Percentiles rank a stretch among this genome's conserved stretches.
Conservation (phyloP, 139 green algal species). For the Spirogloea muscicola region DNA sequence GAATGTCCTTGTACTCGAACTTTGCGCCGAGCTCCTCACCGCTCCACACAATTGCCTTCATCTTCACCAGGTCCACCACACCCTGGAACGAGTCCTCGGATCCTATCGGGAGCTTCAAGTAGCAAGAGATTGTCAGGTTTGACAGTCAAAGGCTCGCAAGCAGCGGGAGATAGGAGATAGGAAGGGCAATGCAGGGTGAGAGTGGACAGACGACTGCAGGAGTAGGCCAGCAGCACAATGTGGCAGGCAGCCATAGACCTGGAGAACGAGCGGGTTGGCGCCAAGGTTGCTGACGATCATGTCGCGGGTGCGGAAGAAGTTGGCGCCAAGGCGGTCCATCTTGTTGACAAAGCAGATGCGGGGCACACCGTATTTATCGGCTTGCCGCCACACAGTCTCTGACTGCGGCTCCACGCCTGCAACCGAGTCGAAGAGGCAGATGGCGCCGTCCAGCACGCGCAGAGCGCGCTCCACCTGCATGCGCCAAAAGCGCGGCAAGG, state of each 20-base stretch:
- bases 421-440: slow-evolving; percentile 90
- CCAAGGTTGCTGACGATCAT: slow-evolving; percentile 79
- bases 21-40: slow-evolving; percentile 88
- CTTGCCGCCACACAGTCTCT: slow-evolving; percentile 93
- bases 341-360: slow-evolving; percentile 99
- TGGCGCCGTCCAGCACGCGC: slow-evolving; percentile 91
- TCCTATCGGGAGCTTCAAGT: slow-evolving; percentile 85
- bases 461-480: slow-evolving; percentile 96
- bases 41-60: slow-evolving; percentile 89
- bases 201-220: too few species aligned
- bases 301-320: slow-evolving; percentile 76
- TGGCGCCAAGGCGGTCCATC: slow-evolving; percentile 98
- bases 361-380: slow-evolving; percentile 91
- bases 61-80: slow-evolving; percentile 91
- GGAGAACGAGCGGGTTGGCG: slow-evolving; percentile 62
- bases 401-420: slow-evolving; percentile 94
- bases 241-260: too few species aligned
- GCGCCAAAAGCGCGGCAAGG: too few species aligned
- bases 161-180: too few species aligned
- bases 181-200: too few species aligned
- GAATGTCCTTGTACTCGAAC: slow-evolving; percentile 70
- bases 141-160: too few species aligned
- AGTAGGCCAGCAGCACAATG: too few species aligned
- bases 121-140: too few species aligned
- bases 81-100: slow-evolving; percentile 85